A percentile compares a stretch with the other conserved stretches of the same genome.
These are phyloP conservation scores for Asterochloris sp. DNA, from an alignment of 139 green algal genomes.

Conservation along the genomic window DNA sequence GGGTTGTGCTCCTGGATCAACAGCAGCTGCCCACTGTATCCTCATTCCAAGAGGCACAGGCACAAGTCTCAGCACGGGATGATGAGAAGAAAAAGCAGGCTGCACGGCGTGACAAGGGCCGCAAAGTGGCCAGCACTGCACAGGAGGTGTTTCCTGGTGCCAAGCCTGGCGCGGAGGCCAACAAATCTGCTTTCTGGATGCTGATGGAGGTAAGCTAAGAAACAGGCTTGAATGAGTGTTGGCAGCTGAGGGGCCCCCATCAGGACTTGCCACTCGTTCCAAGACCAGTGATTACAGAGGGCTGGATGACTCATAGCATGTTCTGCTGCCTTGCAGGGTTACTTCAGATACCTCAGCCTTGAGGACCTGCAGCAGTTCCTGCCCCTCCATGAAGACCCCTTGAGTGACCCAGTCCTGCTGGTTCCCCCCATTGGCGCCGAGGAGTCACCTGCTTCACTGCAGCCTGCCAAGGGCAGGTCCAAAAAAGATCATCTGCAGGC, in stretches of 20 bases:
- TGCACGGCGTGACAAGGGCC: slow-evolving; percentile 40
- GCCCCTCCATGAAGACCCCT: slow-evolving; percentile 20
- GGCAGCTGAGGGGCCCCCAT: no score
- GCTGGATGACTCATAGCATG: no score
- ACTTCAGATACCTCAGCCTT: slow-evolving; percentile 69
- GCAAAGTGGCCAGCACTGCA: slow-evolving; percentile 20
- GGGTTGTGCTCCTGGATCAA: background rate
- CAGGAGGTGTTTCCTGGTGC: slow-evolving; percentile 42
- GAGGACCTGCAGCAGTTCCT: slow-evolving; percentile 64
- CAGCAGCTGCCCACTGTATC: slow-evolving; percentile 20
- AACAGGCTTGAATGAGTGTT: background rate
- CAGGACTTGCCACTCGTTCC: no score
- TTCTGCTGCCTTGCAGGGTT: slow-evolving; percentile 51
- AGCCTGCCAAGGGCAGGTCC: background rate
- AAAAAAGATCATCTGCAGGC: background rate
- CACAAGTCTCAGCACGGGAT: slow-evolving; percentile 37
- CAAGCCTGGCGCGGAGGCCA: slow-evolving; percentile 33
- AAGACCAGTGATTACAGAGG: no score
- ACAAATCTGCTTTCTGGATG: slow-evolving; percentile 63
- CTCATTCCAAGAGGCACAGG: slow-evolving; percentile 51
- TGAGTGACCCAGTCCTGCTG: slow-evolving; percentile 52
- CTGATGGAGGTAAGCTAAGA: slow-evolving; percentile 55
- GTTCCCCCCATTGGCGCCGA: slow-evolving; percentile 45
- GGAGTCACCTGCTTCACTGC: background rate
- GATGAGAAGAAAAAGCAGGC: slow-evolving; percentile 38